Conservation (phyloP, 108 stramenopile genomes). For the Epithemia pelagica region DNA sequence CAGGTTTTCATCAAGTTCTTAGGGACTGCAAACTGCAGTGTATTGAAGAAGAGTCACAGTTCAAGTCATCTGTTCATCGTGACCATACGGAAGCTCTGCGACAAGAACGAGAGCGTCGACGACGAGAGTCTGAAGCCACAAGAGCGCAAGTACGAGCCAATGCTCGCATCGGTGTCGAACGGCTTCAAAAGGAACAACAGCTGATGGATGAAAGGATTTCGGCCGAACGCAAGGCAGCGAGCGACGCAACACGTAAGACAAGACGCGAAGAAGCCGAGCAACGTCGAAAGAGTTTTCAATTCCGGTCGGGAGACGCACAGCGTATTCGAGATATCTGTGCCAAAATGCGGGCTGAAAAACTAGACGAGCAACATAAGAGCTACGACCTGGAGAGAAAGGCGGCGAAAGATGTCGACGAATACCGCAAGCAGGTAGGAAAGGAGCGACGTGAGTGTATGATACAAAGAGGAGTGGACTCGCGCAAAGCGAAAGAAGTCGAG, state of each 20-base stretch:
- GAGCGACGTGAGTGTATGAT: slow-evolving; percentile 37
- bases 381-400: slow-evolving; percentile 61
- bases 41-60: slow-evolving; percentile 56
- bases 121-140: slow-evolving; percentile 50
- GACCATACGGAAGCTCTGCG: slow-evolving; percentile 73
- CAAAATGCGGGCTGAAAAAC: slow-evolving; percentile 33
- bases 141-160: slow-evolving; percentile 57
- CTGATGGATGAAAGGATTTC: slow-evolving; percentile 32
- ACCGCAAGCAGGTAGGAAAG: slow-evolving; percentile 34
- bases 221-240: slow-evolving; percentile 43
- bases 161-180: slow-evolving; percentile 52
- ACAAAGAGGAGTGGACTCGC: slow-evolving; percentile 26
- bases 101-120: slow-evolving; percentile 53
- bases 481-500: slow-evolving; percentile 10
- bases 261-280: slow-evolving; percentile 35
- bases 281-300: slow-evolving; percentile 66
- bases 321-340: slow-evolving; percentile 41
- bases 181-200: slow-evolving; percentile 53
- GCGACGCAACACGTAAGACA: slow-evolving; percentile 33
- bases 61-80: slow-evolving; percentile 69
- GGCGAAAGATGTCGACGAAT: slow-evolving; percentile 66
- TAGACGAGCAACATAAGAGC: slow-evolving; percentile 40
- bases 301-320: slow-evolving; percentile 57
- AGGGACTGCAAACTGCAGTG: slow-evolving; percentile 30
- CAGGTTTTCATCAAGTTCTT: slow-evolving; percentile 30